These are phyloP conservation scores for Nannochloris sp. DNA, from an alignment of 139 green algal genomes.

Conservation along the genomic window DNA sequence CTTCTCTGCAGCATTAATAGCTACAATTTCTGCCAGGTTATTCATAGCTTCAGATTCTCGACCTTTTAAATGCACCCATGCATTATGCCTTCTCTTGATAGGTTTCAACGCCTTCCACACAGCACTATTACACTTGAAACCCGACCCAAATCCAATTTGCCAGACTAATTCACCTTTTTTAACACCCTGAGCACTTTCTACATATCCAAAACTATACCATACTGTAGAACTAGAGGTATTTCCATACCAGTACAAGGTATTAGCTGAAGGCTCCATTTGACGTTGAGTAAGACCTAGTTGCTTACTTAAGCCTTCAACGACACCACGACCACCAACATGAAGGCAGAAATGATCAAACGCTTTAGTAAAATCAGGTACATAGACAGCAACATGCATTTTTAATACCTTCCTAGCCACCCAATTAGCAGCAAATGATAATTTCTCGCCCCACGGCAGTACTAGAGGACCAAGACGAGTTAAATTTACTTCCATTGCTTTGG, in stretches of 20 bases:
- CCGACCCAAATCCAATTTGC: slow-evolving; percentile 90
- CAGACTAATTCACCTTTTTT: slow-evolving; percentile 66
- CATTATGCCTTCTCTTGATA: slow-evolving; percentile 28
- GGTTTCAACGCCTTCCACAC: slow-evolving; percentile 73
- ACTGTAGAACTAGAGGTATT: slow-evolving; percentile 79
- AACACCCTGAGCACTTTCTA: slow-evolving; percentile 59
- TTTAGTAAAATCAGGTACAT: slow-evolving; percentile 73
- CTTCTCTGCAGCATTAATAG: slow-evolving; percentile 9
- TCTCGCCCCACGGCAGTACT: slow-evolving; percentile 51
- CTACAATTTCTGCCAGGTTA: slow-evolving; percentile 10
- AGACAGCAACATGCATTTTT: slow-evolving; percentile 33
- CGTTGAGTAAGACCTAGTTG: slow-evolving; percentile 51
- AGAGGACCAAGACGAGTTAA: slow-evolving; percentile 49
- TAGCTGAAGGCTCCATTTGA: slow-evolving; percentile 43
- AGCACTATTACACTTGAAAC: slow-evolving; percentile 95
- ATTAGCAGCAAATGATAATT: slow-evolving; percentile 47
- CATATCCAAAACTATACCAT: slow-evolving; percentile 76
- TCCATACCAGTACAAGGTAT: slow-evolving; percentile 63
- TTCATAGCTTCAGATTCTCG: slow-evolving; percentile 24
- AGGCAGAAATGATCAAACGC: slow-evolving; percentile 83
- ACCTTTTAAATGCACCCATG: slow-evolving; percentile 21
- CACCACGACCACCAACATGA: slow-evolving; percentile 62
- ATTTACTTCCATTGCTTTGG: slow-evolving; percentile 45
- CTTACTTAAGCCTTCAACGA: slow-evolving; percentile 69
- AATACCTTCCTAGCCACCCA: slow-evolving; percentile 26